Base-by-base conservation (phyloP, 2,329 filamentous ascomycete genomes). In the Monosporascus sp. region DNA sequence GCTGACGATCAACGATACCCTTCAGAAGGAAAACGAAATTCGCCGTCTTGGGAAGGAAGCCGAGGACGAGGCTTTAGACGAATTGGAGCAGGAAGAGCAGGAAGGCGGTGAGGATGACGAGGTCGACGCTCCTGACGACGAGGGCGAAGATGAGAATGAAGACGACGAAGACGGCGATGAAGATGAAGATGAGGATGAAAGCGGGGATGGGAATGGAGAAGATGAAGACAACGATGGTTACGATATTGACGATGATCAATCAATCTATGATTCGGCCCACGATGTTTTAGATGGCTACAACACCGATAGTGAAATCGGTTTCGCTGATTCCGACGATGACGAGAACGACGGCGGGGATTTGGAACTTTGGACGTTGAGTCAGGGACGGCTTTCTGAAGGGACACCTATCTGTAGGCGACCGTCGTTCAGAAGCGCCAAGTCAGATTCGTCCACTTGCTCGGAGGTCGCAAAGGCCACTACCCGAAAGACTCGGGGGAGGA, bases 21-120 rank as follows among this genome's bases (percentile, higher is more conserved):
- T 99, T 60, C 81, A 84, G 68, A 95, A 96, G 71, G 94, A 99
- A 72, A 91, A 91, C 57, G 85, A 84, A 31, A 94, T 99, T 58
- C 87, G 93, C 48, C 86, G 88, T 57, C 74, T 97, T 26, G 93
- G 86, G 48, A 87, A 90, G 66, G 93, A 99, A 71, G 94, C 86
- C 1, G 94, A 97, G 66, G 90, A 95, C 63, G 94, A 97, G 71
- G 92, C 86, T 4, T 75, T 87, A 9, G 78, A 88, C 52, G 87
- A 90, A 52, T 86, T 89, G 49, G 84, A 87, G n/a, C 84, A 86
- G 7, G 76, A 80, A 5, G 72, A 72, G 4, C 72, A 75, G 1
- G 75, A 79, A 1, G 77, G 78, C 0, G 74, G 77, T 0, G 72
- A 75, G 0, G 73, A 77, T 1, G 78, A 78, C 3, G 74, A 78